Evolutionary conservation across 2,329 filamentous ascomycete species (phyloP).

Genomic region (Aspergillus oerlinghausenensis): DNA sequence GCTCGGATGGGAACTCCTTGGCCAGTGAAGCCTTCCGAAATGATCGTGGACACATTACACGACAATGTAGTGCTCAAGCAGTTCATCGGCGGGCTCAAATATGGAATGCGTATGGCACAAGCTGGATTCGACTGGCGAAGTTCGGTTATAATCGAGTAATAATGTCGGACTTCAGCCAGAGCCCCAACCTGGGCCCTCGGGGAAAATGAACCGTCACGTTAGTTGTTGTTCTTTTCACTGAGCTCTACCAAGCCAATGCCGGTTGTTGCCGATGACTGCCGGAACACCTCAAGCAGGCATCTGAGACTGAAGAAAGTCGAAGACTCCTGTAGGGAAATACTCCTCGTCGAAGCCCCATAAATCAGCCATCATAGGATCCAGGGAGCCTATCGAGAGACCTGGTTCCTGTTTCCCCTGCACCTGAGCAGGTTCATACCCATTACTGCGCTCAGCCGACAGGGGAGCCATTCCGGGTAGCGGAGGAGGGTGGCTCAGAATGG

Average conservation of each 20-base stretch:
- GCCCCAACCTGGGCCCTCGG: neutral
- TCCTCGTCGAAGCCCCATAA: constrained; percentile 40
- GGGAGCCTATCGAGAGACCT: constrained; percentile 34
- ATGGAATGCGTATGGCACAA: no score
- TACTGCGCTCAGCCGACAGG: constrained; percentile 35
- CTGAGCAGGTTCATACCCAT: constrained; percentile 20
- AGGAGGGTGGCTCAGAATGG: constrained; percentile 33
- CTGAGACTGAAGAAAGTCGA: constrained; percentile 39
- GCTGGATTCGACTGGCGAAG: no score
- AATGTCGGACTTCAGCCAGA: neutral
- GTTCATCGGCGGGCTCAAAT: no score
- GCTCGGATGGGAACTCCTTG: neutral
- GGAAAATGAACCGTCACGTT: neutral
- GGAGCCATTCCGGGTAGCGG: constrained; percentile 35
- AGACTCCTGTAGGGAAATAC: constrained; percentile 40
- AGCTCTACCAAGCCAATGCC: neutral
- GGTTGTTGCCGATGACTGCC: neutral
- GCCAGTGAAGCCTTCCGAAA: neutral
- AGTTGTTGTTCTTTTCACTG: no score
- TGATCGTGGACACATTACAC: neutral
- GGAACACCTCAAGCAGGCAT: constrained; percentile 32
- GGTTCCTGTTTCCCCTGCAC: constrained; percentile 19
- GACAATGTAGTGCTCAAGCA: neutral
- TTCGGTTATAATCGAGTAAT: neutral
- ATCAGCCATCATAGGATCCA: constrained; percentile 39